phyloP scores from a whole-genome alignment of 2,329 filamentous ascomycete genomes.

The Pseudogymnoascus sp. region DNA sequence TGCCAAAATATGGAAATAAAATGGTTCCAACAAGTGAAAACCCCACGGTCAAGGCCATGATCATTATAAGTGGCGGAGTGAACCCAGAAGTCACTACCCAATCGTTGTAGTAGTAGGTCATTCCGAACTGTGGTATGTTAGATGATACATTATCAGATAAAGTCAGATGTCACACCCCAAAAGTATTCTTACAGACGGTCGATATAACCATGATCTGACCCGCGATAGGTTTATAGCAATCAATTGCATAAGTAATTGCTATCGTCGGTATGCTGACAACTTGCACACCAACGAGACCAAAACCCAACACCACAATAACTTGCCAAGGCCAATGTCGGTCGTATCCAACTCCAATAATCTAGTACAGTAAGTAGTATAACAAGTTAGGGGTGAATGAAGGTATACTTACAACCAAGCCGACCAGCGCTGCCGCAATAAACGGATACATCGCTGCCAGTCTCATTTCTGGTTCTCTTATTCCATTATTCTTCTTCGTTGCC shows the following conservation, averaged over 20 bases:
- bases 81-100: constrained; percentile 42
- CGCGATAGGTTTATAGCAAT: constrained; percentile 53
- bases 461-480: constrained; percentile 52
- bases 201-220: constrained; percentile 50
- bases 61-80: constrained; percentile 49
- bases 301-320: constrained; percentile 47
- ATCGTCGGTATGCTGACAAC: constrained; percentile 51
- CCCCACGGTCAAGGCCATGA: constrained; percentile 42
- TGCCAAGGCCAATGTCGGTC: constrained; percentile 44
- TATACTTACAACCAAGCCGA: constrained; percentile 45
- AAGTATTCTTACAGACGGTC: constrained; percentile 55
- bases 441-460: constrained; percentile 47
- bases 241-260: constrained; percentile 46
- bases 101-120: constrained; percentile 44
- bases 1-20: constrained; percentile 47
- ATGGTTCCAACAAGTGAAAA: constrained; percentile 44
- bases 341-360: constrained; percentile 39
- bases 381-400: background rate
- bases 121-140: constrained; percentile 37
- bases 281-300: constrained; percentile 45
- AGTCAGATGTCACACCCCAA: constrained; percentile 34
- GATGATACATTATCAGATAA: background rate
- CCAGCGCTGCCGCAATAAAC: constrained; percentile 46
- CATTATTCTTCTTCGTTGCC: constrained; percentile 43
- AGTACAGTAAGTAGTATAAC: background rate